These are phyloP conservation scores for Musa schizocarpa DNA, from an alignment of 176 grass and related monocot genomes.

Conservation along the genomic window DNA sequence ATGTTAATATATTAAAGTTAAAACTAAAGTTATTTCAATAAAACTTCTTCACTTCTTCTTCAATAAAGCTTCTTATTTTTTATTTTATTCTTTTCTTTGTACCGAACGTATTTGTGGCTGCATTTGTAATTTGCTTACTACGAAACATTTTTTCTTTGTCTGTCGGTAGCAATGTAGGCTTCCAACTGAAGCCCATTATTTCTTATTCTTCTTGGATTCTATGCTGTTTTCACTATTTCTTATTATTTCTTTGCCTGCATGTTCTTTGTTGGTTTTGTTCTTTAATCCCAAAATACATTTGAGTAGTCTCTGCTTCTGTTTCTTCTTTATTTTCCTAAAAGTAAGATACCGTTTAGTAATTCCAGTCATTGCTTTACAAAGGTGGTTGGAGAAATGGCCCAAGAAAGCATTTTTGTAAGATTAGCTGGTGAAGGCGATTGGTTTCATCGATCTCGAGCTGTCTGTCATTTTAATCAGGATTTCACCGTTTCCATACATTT, in stretches of 20 bases:
- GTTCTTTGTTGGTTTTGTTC: conserved; percentile 20
- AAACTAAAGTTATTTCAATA: too few relatives aligned
- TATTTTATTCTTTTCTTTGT: too few relatives aligned
- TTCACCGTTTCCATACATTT: conserved; percentile 20
- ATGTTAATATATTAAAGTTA: too few relatives aligned
- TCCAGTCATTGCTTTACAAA: neutral
- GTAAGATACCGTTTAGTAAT: neutral
- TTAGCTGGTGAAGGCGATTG: conserved; percentile 25
- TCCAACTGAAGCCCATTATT: neutral
- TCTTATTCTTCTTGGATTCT: neutral
- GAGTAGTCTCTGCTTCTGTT: neutral
- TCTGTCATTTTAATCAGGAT: conserved; percentile 15
- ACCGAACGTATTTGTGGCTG: too few relatives aligned
- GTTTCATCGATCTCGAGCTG: conserved; percentile 21
- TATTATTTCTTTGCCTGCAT: too few relatives aligned
- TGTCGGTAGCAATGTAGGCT: neutral
- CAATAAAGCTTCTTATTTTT: too few relatives aligned
- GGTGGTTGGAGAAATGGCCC: conserved; percentile 22
- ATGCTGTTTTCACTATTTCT: neutral
- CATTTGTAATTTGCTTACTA: too few relatives aligned
- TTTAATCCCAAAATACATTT: conserved; percentile 15
- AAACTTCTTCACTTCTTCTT: too few relatives aligned
- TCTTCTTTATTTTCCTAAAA: neutral
- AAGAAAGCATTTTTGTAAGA: conserved; percentile 22
- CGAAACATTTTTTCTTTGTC: neutral